Percentiles rank a stretch among this genome's conserved stretches.
phyloP scores from a whole-genome alignment of 192 early-diverging fungal species.

The Paraglomus occultum region DNA sequence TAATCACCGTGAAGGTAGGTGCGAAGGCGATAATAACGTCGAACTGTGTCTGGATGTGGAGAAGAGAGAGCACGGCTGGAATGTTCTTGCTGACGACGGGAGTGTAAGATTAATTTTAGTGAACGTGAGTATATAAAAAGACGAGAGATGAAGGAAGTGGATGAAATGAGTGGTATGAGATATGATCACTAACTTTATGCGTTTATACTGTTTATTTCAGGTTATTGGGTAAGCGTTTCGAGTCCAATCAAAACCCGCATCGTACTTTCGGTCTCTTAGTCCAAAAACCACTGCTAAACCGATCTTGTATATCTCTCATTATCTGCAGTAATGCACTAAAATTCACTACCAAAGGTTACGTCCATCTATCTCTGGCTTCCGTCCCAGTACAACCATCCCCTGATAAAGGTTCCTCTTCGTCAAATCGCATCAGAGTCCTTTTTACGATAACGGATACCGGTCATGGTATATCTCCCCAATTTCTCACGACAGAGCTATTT shows the following conservation, averaged over 20 bases:
- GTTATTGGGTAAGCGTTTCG: slow-evolving; percentile 29
- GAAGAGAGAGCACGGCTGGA: slow-evolving; percentile 18
- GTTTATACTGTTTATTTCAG: slow-evolving; percentile 22
- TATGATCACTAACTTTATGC: neutral
- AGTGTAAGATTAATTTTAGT: slow-evolving; percentile 38
- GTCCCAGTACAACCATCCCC: slow-evolving; percentile 23
- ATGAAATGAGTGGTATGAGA: slow-evolving; percentile 31
- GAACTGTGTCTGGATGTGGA: slow-evolving; percentile 14
- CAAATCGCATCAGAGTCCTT: slow-evolving; percentile 14
- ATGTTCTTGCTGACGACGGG: slow-evolving; percentile 36
- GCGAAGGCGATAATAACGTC: slow-evolving; percentile 6
- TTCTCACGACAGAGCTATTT: slow-evolving; percentile 41
- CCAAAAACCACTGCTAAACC: neutral
- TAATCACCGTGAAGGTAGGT: neutral
- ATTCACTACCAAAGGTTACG: slow-evolving; percentile 50
- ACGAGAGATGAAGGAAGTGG: slow-evolving; percentile 35
- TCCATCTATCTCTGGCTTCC: slow-evolving; percentile 40
- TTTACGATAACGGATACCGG: slow-evolving; percentile 53
- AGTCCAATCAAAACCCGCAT: neutral
- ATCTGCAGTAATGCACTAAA: slow-evolving; percentile 50
- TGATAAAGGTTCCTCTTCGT: slow-evolving; percentile 3
- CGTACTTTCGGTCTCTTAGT: neutral
- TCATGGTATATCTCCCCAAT: slow-evolving; percentile 43
- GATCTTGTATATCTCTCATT: slow-evolving; percentile 19
- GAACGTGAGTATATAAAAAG: slow-evolving; percentile 33